These are phyloP conservation scores for Phytophthora fragariae DNA, from an alignment of 352 stramenopile species.

Conservation along the genomic window DNA sequence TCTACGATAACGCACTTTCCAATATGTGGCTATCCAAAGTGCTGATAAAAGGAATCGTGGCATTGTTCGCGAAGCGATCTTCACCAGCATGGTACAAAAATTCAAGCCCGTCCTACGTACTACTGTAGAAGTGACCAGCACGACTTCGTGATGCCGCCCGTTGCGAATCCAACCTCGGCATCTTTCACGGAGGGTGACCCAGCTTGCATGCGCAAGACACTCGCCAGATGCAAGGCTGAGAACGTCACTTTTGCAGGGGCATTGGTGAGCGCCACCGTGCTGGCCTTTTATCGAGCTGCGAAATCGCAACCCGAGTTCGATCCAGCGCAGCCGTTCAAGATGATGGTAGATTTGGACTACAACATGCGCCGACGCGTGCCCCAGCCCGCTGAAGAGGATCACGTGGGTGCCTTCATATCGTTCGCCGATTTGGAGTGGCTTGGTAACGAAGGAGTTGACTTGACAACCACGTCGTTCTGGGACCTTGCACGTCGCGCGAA, in stretches of 20 bases:
- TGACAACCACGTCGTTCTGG: constrained; percentile 43
- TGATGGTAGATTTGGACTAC: constrained; percentile 44
- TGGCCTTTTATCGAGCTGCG: constrained; percentile 32
- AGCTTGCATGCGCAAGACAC: constrained; percentile 28
- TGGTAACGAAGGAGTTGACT: constrained; percentile 28
- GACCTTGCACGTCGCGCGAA: constrained; percentile 48
- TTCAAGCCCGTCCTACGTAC: constrained; percentile 31
- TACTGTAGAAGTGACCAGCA: constrained; percentile 34
- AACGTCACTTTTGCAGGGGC: constrained; percentile 46
- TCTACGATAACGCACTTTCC: constrained; percentile 43
- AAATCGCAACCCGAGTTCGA: constrained; percentile 16
- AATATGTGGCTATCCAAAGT: constrained; percentile 27
- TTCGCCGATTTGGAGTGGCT: constrained; percentile 30
- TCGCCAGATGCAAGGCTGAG: constrained; percentile 42
- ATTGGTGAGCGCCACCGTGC: constrained; percentile 26
- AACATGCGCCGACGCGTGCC: constrained; percentile 58
- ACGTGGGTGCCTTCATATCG: constrained; percentile 43
- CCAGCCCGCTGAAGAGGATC: constrained; percentile 23
- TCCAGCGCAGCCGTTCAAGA: constrained; percentile 40
- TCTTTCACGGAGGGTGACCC: constrained; percentile 41
- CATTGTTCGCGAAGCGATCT: constrained; percentile 28
- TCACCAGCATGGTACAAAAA: constrained; percentile 16
- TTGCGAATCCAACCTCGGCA: constrained; percentile 30
- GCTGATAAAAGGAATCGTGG: constrained; percentile 26
- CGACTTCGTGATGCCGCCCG: constrained; percentile 35